Percentiles rank a stretch among this genome's conserved stretches.
phyloP scores from a whole-genome alignment of 768 basidiomycete species.

The Suillus cothurnatus region DNA sequence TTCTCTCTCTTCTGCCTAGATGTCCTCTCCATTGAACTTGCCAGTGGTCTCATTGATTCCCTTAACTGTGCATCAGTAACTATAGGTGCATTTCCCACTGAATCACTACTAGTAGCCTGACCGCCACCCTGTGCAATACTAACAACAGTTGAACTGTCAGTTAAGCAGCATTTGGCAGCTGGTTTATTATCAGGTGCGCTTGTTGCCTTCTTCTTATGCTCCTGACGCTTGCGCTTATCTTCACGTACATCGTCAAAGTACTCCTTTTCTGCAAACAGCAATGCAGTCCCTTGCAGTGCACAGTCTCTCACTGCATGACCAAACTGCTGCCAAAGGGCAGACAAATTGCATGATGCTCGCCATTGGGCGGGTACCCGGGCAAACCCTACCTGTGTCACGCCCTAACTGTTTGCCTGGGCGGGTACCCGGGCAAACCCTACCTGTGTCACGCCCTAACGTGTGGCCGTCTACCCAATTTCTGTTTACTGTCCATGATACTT shows the following conservation, averaged over 20 bases:
- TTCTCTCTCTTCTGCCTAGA: background rate
- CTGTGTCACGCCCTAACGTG: too few relatives aligned
- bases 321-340: constrained; percentile 36
- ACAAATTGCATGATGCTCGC: constrained; percentile 7
- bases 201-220: constrained; percentile 1
- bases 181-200: background rate
- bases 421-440: too few relatives aligned
- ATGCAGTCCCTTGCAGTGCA: constrained; percentile 17
- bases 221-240: background rate
- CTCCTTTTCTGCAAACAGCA: constrained; percentile 33
- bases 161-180: background rate
- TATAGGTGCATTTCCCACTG: background rate
- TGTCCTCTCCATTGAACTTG: background rate
- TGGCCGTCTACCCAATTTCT: too few relatives aligned
- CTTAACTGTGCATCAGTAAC: background rate
- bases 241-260: constrained; percentile 29
- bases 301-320: constrained; percentile 29
- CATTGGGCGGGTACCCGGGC: too few relatives aligned
- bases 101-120: background rate
- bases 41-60: background rate
- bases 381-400: too few relatives aligned
- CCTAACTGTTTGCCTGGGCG: too few relatives aligned
- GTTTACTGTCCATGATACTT: too few relatives aligned
- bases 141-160: background rate
- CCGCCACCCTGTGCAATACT: background rate